phyloP scores from a whole-genome alignment of 2,329 filamentous ascomycete species.

The Dactylellina drechsleri region DNA sequence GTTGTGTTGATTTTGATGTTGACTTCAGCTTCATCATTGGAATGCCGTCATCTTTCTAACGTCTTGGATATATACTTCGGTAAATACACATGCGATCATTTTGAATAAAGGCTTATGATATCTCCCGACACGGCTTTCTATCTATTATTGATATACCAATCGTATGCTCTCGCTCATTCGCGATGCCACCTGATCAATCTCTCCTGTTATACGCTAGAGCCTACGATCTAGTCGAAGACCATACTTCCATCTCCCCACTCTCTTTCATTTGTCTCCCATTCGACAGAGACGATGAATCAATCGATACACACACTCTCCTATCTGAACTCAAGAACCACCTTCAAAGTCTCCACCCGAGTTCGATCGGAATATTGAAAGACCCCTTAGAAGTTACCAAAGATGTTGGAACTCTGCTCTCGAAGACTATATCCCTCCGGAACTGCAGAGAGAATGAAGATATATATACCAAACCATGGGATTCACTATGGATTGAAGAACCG shows the following conservation, averaged over 20 bases:
- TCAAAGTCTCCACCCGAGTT: background rate
- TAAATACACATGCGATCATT: background rate
- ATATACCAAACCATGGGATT: background rate
- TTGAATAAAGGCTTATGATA: background rate
- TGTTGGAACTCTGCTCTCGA: slow-evolving; percentile 22
- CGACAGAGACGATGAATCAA: slow-evolving; percentile 29
- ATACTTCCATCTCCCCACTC: slow-evolving; percentile 49
- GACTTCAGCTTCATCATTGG: background rate
- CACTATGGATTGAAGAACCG: slow-evolving; percentile 25
- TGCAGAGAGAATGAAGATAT: background rate
- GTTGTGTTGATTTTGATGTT: background rate
- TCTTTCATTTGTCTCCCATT: slow-evolving; percentile 49
- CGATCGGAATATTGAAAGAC: background rate
- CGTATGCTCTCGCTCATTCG: too few relatives aligned
- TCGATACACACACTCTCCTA: slow-evolving; percentile 4
- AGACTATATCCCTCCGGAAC: slow-evolving; percentile 22
- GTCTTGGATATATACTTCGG: background rate
- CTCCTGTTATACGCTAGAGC: slow-evolving; percentile 41
- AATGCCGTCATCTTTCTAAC: too few relatives aligned
- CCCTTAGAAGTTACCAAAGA: slow-evolving; percentile 34
- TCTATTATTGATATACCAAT: too few relatives aligned
- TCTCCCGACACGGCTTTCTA: background rate
- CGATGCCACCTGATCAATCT: slow-evolving; percentile 25
- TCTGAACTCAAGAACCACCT: background rate
- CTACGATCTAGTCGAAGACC: slow-evolving; percentile 49